These are phyloP conservation scores for Zizania latifolia DNA, from an alignment of 176 grass and related monocot species.

Conservation along the genomic window DNA sequence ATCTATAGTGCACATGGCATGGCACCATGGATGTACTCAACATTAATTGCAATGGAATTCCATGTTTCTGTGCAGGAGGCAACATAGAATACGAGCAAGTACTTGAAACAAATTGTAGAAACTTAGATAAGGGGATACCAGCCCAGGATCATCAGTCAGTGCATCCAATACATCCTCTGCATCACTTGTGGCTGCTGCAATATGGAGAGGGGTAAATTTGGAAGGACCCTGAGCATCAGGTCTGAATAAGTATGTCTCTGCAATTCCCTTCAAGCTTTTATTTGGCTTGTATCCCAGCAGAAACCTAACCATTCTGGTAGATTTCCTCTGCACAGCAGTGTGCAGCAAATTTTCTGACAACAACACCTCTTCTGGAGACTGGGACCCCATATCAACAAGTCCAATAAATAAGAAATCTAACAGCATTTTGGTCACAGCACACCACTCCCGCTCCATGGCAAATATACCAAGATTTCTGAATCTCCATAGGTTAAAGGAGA, in stretches of 20 bases:
- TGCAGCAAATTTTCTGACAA: slow-evolving; percentile 73
- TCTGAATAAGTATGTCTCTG: slow-evolving; percentile 61
- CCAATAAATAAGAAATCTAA: slow-evolving; percentile 84
- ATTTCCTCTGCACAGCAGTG: slow-evolving; percentile 60
- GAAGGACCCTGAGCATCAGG: slow-evolving; percentile 68
- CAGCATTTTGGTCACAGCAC: slow-evolving; percentile 71
- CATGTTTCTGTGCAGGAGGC: not conserved
- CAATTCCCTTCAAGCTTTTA: slow-evolving; percentile 31
- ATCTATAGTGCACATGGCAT: too few relatives aligned
- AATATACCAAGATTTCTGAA: slow-evolving; percentile 75
- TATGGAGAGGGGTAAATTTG: slow-evolving; percentile 78
- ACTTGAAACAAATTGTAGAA: not conserved
- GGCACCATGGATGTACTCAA: not conserved
- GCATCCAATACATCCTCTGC: slow-evolving; percentile 78
- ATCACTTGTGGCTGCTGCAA: slow-evolving; percentile 63
- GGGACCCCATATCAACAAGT: slow-evolving; percentile 50
- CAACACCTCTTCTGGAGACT: slow-evolving; percentile 67
- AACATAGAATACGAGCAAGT: slow-evolving; percentile 12
- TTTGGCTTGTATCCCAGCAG: slow-evolving; percentile 56
- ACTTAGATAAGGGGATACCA: slow-evolving; percentile 52
- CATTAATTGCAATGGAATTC: not conserved
- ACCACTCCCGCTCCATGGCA: slow-evolving; percentile 75
- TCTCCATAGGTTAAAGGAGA: slow-evolving; percentile 47
- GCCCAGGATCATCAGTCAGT: slow-evolving; percentile 74
- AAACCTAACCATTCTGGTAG: slow-evolving; percentile 61